Conservation (phyloP, 78 protist species). For the Dictyostelium capitatum region DNA sequence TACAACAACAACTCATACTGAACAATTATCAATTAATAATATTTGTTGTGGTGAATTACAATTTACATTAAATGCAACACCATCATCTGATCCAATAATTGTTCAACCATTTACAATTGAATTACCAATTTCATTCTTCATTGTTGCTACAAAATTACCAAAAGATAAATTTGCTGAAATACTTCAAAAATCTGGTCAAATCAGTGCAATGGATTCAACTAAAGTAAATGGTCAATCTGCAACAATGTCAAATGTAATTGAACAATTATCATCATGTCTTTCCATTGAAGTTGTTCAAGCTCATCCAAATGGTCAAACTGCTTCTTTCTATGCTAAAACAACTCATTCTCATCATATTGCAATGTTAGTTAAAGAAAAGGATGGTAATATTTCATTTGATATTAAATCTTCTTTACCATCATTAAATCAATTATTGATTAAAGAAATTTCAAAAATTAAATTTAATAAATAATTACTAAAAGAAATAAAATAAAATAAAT, state of each 20-base stretch:
- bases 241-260: neutral
- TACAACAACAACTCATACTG: neutral
- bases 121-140: constrained; percentile 32
- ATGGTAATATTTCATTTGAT: constrained; percentile 60
- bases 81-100: constrained; percentile 23
- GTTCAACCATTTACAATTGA: neutral
- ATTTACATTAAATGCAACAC: constrained; percentile 16
- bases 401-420: constrained; percentile 34
- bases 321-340: constrained; percentile 59
- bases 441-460: constrained; percentile 16
- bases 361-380: constrained; percentile 65
- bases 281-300: constrained; percentile 51
- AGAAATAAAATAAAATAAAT: neutral
- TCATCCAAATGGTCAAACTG: constrained; percentile 71
- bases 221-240: neutral
- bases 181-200: constrained; percentile 59
- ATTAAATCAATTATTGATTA: neutral
- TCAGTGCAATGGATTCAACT: constrained; percentile 1
- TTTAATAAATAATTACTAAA: neutral
- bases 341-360: constrained; percentile 59
- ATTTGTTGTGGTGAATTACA: neutral
- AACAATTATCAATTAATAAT: neutral
- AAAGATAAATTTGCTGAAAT: constrained; percentile 76
- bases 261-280: neutral
- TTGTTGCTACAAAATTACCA: constrained; percentile 9